phyloP scores from a whole-genome alignment of 805 yeast species.

The Saccharomycodes ludwigii region DNA sequence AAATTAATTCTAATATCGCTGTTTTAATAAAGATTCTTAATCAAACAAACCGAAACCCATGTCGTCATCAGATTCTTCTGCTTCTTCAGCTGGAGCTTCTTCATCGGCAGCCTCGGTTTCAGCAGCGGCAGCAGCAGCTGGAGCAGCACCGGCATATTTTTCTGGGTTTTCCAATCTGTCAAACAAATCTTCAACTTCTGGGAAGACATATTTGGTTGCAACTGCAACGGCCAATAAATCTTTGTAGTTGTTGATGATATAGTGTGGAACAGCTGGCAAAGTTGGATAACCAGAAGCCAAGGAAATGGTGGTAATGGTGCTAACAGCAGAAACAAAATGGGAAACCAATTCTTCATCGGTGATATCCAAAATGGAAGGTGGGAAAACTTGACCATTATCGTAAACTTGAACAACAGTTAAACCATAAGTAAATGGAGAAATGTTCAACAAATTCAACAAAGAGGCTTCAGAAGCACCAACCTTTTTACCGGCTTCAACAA shows the following conservation, averaged over 20 bases:
- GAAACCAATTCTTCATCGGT: slow-evolving; percentile 91
- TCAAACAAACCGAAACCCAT: slow-evolving; percentile 99
- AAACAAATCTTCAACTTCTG: slow-evolving; percentile 97
- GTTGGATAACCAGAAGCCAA: slow-evolving; percentile 99
- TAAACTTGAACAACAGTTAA: slow-evolving; percentile 91
- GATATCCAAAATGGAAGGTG: slow-evolving; percentile 92
- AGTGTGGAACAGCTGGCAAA: slow-evolving; percentile 98
- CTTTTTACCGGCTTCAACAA: slow-evolving; percentile 71
- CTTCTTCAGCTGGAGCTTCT: slow-evolving; percentile 64
- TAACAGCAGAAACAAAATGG: slow-evolving; percentile 87
- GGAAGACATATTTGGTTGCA: slow-evolving; percentile 98
- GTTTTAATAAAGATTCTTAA: slow-evolving; percentile 48
- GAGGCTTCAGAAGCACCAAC: slow-evolving; percentile 99
- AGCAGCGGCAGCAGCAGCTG: slow-evolving; percentile 80
- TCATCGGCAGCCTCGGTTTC: slow-evolving; percentile 48
- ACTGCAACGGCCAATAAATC: slow-evolving; percentile 93
- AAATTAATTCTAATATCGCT: too few species aligned
- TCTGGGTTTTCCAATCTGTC: slow-evolving; percentile 99
- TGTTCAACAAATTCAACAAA: slow-evolving; percentile 97
- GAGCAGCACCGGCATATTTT: slow-evolving; percentile 98
- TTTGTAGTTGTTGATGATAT: slow-evolving; percentile 98
- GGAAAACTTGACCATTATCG: slow-evolving; percentile 98
- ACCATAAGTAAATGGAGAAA: slow-evolving; percentile 99
- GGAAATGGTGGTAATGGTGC: slow-evolving; percentile 90
- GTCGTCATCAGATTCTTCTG: slow-evolving; percentile 65